Evolutionary conservation across 2,329 filamentous ascomycete genomes (phyloP).

Genomic region (Aspergillus ruber): DNA sequence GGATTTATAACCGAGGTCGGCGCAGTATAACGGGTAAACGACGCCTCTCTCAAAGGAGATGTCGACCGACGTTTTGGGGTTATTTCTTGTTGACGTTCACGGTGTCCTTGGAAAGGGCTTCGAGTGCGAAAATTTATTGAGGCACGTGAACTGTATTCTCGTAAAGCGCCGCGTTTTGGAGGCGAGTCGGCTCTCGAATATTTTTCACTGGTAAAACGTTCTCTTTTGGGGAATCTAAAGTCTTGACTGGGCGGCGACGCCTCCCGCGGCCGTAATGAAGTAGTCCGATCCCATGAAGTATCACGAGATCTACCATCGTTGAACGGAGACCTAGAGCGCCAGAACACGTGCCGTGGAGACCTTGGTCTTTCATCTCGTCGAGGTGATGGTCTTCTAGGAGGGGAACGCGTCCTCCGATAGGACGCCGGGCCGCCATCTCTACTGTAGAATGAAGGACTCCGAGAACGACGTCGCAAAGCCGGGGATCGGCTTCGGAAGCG

Average conservation of each 20-base stretch:
- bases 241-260: conserved; percentile 29
- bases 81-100: conserved; percentile 43
- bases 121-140: conserved; percentile 44
- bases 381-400: conserved; percentile 36
- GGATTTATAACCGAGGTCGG: conserved; percentile 53
- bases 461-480: conserved; percentile 35
- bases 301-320: conserved; percentile 24
- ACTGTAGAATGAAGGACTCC: conserved; percentile 34
- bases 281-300: conserved; percentile 24
- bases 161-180: conserved; percentile 26
- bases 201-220: conserved; percentile 23
- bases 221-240: conserved; percentile 27
- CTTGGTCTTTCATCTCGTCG: conserved; percentile 33
- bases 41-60: conserved; percentile 37
- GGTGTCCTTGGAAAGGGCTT: conserved; percentile 48
- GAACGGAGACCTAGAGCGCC: conserved; percentile 37
- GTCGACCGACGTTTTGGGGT: conserved; percentile 50
- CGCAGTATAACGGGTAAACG: conserved; percentile 46
- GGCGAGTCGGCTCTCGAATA: conserved; percentile 40
- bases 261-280: conserved; percentile 31
- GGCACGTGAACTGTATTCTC: conserved; percentile 29
- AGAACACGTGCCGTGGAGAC: conserved; percentile 29
- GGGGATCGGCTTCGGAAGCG: conserved; percentile 38
- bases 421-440: conserved; percentile 28
- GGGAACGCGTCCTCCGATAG: conserved; percentile 30